These are phyloP conservation scores for Annona squamosa DNA, from an alignment of 164 flowering plant species.

Conservation along the genomic window DNA sequence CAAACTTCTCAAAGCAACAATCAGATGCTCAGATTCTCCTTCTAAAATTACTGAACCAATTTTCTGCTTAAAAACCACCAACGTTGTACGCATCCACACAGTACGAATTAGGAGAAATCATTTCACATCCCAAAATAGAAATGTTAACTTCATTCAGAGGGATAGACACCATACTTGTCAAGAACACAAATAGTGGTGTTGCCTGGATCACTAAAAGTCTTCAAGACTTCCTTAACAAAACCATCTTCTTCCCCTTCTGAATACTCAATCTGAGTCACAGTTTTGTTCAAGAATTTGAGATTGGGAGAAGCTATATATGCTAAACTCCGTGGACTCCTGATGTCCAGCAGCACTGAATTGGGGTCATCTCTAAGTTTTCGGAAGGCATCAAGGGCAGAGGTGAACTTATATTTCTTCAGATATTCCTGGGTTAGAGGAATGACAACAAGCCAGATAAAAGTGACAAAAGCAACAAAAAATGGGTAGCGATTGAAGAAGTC, in stretches of 20 bases:
- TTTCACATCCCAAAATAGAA: no score
- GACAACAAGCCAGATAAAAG: constrained; percentile 76
- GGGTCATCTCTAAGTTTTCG: constrained; percentile 61
- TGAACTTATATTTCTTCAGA: constrained; percentile 51
- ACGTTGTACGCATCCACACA: no score
- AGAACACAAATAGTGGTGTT: constrained; percentile 55
- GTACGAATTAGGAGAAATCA: no score
- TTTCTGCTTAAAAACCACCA: no score
- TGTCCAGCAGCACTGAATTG: constrained; percentile 56
- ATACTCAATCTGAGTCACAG: constrained; percentile 40
- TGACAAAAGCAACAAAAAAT: constrained; percentile 66
- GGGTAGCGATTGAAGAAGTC: constrained; percentile 73
- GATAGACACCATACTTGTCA: constrained; percentile 46
- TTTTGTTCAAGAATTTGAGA: constrained; percentile 55
- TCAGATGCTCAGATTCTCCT: no score
- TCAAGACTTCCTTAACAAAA: constrained; percentile 57
- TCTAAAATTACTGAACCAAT: no score
- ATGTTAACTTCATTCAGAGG: no score
- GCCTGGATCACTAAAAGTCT: constrained; percentile 43
- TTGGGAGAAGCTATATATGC: constrained; percentile 53
- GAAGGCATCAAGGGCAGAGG: constrained; percentile 69
- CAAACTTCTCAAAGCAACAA: no score
- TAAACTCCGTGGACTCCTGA: constrained; percentile 52
- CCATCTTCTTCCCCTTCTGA: constrained; percentile 50
- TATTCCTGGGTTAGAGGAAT: constrained; percentile 60